Conservation (phyloP, 176 grass and related monocot genomes). For the Carex pumila region DNA sequence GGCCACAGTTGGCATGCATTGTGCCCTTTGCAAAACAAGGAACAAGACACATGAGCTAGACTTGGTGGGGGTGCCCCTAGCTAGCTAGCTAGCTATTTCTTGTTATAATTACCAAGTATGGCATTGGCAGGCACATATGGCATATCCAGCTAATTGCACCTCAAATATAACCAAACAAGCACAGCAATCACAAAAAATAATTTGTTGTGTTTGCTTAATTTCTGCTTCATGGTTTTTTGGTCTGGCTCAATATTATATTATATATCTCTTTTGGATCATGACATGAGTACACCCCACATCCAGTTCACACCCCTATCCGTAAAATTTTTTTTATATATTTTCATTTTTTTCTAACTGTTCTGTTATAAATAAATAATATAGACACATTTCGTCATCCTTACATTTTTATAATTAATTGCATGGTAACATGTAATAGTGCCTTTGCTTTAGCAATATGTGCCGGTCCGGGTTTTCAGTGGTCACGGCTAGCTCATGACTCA, state of each 20-base stretch:
- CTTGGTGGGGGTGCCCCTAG: neutral
- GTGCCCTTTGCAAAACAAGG: neutral
- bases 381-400: neutral
- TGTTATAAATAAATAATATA: neutral
- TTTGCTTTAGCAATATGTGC: neutral
- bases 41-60: neutral
- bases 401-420: neutral
- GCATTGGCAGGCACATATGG: neutral
- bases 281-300: neutral
- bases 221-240: neutral
- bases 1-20: neutral
- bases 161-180: slow-evolving; percentile 16
- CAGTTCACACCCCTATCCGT: neutral
- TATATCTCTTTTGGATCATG: neutral
- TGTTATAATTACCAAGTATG: neutral
- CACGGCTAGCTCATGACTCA: too few species aligned
- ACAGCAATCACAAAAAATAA: slow-evolving; percentile 5
- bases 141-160: neutral
- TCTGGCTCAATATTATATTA: neutral
- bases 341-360: neutral
- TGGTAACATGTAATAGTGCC: neutral
- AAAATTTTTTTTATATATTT: neutral
- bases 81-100: neutral
- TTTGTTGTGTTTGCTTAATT: slow-evolving; percentile 1
- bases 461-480: neutral